These are phyloP conservation scores for Xanthoparmelia taractica DNA, from an alignment of 495 filamentous ascomycete genomes.

Conservation along the genomic window DNA sequence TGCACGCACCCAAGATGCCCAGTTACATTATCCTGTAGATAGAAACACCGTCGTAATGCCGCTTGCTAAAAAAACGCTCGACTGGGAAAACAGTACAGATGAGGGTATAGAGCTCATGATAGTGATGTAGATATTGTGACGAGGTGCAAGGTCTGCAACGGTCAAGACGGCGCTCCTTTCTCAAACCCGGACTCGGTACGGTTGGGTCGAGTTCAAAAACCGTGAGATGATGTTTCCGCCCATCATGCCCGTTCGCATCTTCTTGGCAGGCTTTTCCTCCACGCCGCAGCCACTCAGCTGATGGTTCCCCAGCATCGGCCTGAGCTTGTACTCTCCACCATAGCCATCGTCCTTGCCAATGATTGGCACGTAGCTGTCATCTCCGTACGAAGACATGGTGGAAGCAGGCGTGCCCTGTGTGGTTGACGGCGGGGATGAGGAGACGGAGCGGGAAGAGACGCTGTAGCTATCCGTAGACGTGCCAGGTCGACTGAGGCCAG, in stretches of 20 bases:
- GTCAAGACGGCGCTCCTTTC: background rate
- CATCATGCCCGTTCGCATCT: conserved; percentile 21
- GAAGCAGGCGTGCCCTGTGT: conserved; percentile 32
- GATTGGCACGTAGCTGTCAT: conserved; percentile 21
- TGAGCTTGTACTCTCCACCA: conserved; percentile 20
- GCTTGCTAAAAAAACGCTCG: conserved; percentile 16
- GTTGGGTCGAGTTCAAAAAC: conserved; percentile 23
- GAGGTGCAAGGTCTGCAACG: background rate
- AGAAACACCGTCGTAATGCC: conserved; percentile 18
- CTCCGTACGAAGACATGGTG: conserved; percentile 22
- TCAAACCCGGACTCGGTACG: conserved; percentile 15
- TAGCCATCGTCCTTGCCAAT: conserved; percentile 19
- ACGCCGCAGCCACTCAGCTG: conserved; percentile 19
- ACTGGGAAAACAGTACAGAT: conserved; percentile 4
- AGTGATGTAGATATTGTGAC: background rate
- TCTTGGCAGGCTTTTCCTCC: conserved; percentile 26
- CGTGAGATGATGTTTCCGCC: conserved; percentile 26
- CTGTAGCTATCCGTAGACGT: conserved; percentile 40
- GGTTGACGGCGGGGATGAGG: conserved; percentile 39
- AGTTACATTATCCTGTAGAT: conserved; percentile 6
- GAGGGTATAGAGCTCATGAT: background rate
- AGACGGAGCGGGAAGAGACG: conserved; percentile 43
- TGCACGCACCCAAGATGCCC: background rate
- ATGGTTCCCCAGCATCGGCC: conserved; percentile 21
- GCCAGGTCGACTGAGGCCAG: conserved; percentile 36